Evolutionary conservation across 164 flowering plant genomes (phyloP).

Genomic region (Cinnamomum chago): DNA sequence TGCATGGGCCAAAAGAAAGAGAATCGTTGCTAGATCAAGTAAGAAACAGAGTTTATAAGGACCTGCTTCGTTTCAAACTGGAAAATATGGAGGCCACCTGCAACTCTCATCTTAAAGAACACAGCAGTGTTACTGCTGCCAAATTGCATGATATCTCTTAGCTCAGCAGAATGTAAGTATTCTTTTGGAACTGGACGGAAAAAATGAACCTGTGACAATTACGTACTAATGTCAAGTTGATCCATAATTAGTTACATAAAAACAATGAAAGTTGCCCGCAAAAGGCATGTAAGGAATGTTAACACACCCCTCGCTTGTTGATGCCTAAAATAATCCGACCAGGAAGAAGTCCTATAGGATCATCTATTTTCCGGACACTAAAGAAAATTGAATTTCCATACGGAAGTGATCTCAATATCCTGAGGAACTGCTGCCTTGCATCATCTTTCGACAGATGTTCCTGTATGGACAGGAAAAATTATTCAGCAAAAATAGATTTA

Average conservation of each 20-base stretch:
- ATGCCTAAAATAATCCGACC: conserved; percentile 89
- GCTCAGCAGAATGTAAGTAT: conserved; percentile 93
- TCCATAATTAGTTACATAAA: neutral
- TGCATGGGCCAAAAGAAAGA: neutral
- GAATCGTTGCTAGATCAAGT: neutral
- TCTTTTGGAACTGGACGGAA: conserved; percentile 99
- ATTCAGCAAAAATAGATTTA: neutral
- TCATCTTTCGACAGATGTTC: conserved; percentile 87
- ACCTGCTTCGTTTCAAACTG: conserved; percentile 99
- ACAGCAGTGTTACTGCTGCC: conserved; percentile 99
- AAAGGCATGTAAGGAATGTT: neutral
- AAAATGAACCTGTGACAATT: conserved; percentile 74
- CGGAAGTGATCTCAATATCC: conserved; percentile 79
- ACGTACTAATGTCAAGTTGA: conserved; percentile 7
- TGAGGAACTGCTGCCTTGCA: conserved; percentile 89
- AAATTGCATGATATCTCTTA: conserved; percentile 99
- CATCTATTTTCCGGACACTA: conserved; percentile 93
- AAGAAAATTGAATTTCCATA: conserved; percentile 97
- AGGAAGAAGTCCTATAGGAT: conserved; percentile 98
- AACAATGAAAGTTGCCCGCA: neutral
- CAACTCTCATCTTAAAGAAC: conserved; percentile 98
- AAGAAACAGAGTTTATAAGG: neutral
- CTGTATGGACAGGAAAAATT: conserved; percentile 29
- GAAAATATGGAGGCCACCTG: conserved; percentile 96
- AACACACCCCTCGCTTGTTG: conserved; percentile 93